Base-by-base conservation (phyloP, 768 basidiomycete genomes). In the Pleurotus salmoneostramineus region DNA sequence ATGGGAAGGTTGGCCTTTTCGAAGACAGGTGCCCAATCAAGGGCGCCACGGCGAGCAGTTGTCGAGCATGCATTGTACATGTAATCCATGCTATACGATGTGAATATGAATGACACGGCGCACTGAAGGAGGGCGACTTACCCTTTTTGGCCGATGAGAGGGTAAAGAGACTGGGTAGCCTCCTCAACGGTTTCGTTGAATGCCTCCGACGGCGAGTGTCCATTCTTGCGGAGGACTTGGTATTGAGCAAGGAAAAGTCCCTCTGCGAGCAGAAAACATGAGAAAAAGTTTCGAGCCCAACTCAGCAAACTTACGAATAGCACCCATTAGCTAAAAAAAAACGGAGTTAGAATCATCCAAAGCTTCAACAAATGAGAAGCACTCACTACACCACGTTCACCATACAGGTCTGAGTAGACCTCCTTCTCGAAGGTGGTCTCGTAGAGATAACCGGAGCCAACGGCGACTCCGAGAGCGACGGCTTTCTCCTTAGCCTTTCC, bases 121-220 rank as follows among this genome's bases (percentile, higher is more conserved):
- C 33, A 14, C 51, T 45, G 21, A 27, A 27, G 15, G 36, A 49
- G 12, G 5, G 35, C 56, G 5, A 69, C 85, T 56, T 71, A 91
- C 89, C 94, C 95, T 72, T 97, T 90, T 68, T 89, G 83, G 64
- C 96, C 97, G 67, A 99, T 94, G 73, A 99, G 75, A 60, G 97
- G 97, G 81, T 93, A 98, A 62, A 99, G 86, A 40, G 94, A 96
- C 71, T 99, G 95, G 44, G 96, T 98, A n/a, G 97, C 97, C 78
- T 98, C 97, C 76, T 98, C 97, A 61, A 98, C 97, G 59, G 97
- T 98, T 82, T 99, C 97, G 75, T 99, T 98, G 87, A 99, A 98
- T 50, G 95, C 95, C 72, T 99, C 97, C 44, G 96, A 98, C 56
- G 97, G 97, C 3, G 86, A 79, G 83, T 99, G 97, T 57, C 95